Percentiles rank a stretch among this genome's conserved stretches.
These are phyloP conservation scores for Penicillium canariense DNA, from an alignment of 495 filamentous ascomycete species.

Conservation along the genomic window DNA sequence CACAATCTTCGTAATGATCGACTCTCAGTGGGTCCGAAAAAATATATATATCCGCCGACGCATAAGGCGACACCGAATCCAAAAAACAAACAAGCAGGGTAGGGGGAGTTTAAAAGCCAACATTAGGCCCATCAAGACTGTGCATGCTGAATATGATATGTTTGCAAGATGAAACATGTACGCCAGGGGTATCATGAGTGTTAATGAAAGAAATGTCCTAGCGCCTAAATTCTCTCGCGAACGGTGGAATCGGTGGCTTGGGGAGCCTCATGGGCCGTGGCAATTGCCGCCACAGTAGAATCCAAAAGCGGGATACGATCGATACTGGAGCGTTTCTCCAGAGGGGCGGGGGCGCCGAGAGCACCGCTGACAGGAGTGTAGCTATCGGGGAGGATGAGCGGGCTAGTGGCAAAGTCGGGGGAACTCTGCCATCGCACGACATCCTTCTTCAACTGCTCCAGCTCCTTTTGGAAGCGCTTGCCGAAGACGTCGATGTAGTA, in stretches of 20 bases:
- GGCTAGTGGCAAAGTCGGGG: slow-evolving; percentile 38
- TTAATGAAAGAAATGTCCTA: slow-evolving; percentile 3
- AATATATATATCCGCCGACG: not conserved
- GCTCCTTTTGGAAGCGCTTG: slow-evolving; percentile 92
- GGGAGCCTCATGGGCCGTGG: slow-evolving; percentile 20
- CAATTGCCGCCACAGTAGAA: slow-evolving; percentile 23
- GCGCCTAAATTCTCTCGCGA: slow-evolving; percentile 26
- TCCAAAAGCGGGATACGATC: slow-evolving; percentile 46
- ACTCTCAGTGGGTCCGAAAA: not conserved
- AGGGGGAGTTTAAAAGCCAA: not conserved
- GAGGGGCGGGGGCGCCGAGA: slow-evolving; percentile 6
- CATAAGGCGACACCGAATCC: not conserved
- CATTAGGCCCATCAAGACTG: not conserved
- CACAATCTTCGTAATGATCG: not conserved
- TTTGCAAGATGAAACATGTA: not conserved
- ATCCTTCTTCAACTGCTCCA: slow-evolving; percentile 85
- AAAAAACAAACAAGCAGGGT: not conserved
- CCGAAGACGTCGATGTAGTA: slow-evolving; percentile 98
- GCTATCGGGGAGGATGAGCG: slow-evolving; percentile 27
- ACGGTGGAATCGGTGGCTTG: slow-evolving; percentile 11
- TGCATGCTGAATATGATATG: not conserved
- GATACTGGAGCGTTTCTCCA: slow-evolving; percentile 36
- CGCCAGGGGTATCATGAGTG: slow-evolving; percentile 19
- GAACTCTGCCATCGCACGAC: slow-evolving; percentile 81
- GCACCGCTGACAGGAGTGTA: slow-evolving; percentile 15